Evolutionary conservation across 2,329 filamentous ascomycete genomes (phyloP), one percentile per base, ranked within the genome.

Genomic region (Ceratocystis papillata): DNA sequence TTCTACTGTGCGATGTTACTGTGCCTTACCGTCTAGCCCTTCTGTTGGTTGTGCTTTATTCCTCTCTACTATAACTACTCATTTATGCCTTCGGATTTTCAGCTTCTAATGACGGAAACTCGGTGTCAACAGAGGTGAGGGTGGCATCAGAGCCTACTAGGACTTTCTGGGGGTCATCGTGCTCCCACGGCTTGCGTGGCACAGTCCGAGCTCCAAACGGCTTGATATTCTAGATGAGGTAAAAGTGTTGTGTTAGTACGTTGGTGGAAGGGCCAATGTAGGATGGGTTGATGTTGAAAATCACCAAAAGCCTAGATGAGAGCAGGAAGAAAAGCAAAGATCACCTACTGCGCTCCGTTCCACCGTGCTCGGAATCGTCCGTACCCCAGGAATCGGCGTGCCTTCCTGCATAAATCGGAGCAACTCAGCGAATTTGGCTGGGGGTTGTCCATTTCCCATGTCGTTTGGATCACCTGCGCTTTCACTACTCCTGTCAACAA

Each of bases 361-460:
- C 4, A 96, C 79, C 0, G 87, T 94, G 70, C 90, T 83, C 3
- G 92, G 90, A 64, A 96, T 93, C 69, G 96, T 84, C 70, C 86
- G 86, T 72, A 96, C 95, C 0, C 92, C 92, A 1, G 91, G 90
- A 55, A 96, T 87, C 0, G 89, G 87, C 71, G 90, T 85, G 64
- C 90, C 90, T 33, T 85, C 86, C 28, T 89, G 89, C 65, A 96
- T 89, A 65, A 96, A 82, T 71, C 90, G 87, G 65, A 96, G 87
- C 69, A 96, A 90, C 70, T 93, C 86, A 6, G 89, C 87, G 74
- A 96, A 96, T 45, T 61, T 59, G 7, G 61, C 76, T 76, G n/a
- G 70, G 72, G 3, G 67, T 69, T 5, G 70, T 65, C 15, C 67
- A 69, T 67, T 7, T 70, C 72, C 68, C 22, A 70, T 69, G 1